Evolutionary conservation across 2,329 filamentous ascomycete genomes (phyloP).

Genomic region (Chrysosporium queenslandicum): DNA sequence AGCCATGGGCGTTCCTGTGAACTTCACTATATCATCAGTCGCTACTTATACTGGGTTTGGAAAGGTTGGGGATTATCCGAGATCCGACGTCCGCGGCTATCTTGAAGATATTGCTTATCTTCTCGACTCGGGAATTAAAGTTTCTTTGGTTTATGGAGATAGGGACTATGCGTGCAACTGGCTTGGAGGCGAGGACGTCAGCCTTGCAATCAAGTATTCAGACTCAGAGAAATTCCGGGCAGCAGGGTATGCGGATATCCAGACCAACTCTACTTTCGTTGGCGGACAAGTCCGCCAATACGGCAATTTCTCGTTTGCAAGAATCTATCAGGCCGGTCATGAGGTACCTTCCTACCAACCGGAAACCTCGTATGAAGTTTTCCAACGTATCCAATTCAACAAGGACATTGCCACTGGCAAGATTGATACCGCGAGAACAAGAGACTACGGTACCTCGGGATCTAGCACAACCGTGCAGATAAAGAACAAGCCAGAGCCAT

Average conservation of each 20-base stretch:
- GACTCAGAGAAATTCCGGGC: constrained; percentile 31
- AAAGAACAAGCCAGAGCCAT: constrained; percentile 37
- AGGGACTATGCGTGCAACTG: constrained; percentile 46
- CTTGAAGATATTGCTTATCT: constrained; percentile 36
- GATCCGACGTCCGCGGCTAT: constrained; percentile 19
- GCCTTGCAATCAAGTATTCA: constrained; percentile 38
- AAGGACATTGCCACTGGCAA: constrained; percentile 48
- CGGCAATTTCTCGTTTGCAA: constrained; percentile 34
- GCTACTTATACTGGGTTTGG: constrained; percentile 41
- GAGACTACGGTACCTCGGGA: constrained; percentile 33
- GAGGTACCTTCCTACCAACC: constrained; percentile 47
- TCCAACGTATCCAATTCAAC: constrained; percentile 43
- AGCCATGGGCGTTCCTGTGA: constrained; percentile 51
- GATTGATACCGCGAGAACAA: constrained; percentile 30
- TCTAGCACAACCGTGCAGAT: constrained; percentile 33
- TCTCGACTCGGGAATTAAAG: constrained; percentile 48
- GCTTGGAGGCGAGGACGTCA: constrained; percentile 42
- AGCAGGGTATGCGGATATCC: constrained; percentile 37
- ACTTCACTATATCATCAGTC: constrained; percentile 42
- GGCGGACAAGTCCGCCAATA: constrained; percentile 34
- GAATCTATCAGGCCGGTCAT: constrained; percentile 27
- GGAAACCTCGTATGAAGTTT: constrained; percentile 45
- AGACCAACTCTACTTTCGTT: constrained; percentile 27
- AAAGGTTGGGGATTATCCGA: constrained; percentile 40
- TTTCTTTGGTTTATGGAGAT: constrained; percentile 50